These are phyloP conservation scores for Monosiga brevicollis DNA, from an alignment of 78 protist genomes.

Conservation along the genomic window DNA sequence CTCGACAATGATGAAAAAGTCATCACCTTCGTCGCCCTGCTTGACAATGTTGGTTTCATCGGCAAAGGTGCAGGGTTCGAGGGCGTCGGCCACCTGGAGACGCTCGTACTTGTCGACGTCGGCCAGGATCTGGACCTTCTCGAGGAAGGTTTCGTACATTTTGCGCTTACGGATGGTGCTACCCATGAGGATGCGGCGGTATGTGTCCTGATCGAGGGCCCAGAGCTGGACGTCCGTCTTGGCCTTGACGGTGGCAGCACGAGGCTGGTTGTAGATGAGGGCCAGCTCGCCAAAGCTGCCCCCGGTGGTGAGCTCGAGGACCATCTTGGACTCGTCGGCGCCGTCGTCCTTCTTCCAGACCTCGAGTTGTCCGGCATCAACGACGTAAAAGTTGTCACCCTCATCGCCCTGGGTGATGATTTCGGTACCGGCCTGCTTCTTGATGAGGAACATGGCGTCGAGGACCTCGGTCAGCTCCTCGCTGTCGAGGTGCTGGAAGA, in stretches of 20 bases:
- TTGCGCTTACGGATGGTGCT: conserved; percentile 61
- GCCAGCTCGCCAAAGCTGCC: conserved; percentile 80
- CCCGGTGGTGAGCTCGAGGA: conserved; percentile 13
- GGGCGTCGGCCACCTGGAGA: conserved; percentile 58
- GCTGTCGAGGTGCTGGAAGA: conserved; percentile 38
- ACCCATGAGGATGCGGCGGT: conserved; percentile 62
- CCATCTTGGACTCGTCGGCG: neutral
- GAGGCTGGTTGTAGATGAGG: conserved; percentile 70
- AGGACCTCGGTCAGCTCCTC: conserved; percentile 44
- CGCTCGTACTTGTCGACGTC: conserved; percentile 49
- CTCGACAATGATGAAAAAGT: conserved; percentile 60
- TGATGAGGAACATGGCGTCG: conserved; percentile 59
- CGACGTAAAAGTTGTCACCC: conserved; percentile 79
- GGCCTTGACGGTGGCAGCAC: conserved; percentile 80
- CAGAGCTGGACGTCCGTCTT: conserved; percentile 10
- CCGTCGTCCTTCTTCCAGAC: conserved; percentile 9
- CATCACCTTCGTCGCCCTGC: conserved; percentile 66
- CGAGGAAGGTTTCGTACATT: conserved; percentile 69
- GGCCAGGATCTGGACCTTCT: conserved; percentile 1
- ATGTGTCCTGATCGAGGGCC: conserved; percentile 46
- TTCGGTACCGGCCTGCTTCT: conserved; percentile 29
- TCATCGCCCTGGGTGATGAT: conserved; percentile 56
- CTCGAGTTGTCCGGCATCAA: conserved; percentile 57
- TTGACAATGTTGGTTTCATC: conserved; percentile 45
- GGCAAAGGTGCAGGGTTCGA: conserved; percentile 43